phyloP scores from a whole-genome alignment of 2,329 filamentous ascomycete species.

The Byssothecium circinans region DNA sequence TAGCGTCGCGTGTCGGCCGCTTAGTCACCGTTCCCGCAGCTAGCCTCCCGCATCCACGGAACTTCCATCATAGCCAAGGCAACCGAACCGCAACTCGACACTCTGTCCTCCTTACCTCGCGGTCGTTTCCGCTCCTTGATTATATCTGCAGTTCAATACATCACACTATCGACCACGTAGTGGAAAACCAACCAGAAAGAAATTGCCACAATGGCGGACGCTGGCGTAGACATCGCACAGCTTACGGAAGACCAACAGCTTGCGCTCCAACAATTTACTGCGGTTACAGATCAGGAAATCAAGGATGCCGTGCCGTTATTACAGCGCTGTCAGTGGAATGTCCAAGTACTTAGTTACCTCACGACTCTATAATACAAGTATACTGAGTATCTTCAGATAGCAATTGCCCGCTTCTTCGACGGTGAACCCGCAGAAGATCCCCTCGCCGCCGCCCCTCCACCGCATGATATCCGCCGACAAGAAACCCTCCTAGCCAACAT shows the following conservation, averaged over 20 bases:
- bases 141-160: not conserved
- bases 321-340: constrained; percentile 91
- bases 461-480: constrained; percentile 63
- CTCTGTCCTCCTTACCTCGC: not conserved
- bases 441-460: constrained; percentile 73
- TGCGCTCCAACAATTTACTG: constrained; percentile 83
- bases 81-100: not conserved
- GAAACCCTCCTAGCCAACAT: constrained; percentile 69
- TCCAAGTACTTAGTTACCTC: constrained; percentile 63
- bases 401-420: constrained; percentile 96
- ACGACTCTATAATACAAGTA: not conserved
- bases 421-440: constrained; percentile 80
- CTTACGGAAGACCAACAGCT: constrained; percentile 78
- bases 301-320: constrained; percentile 77
- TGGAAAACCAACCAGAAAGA: not conserved
- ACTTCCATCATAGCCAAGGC: not conserved
- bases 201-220: constrained; percentile 39
- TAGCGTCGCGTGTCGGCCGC: no score
- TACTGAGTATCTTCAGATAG: constrained; percentile 74
- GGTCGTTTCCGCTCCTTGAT: not conserved
- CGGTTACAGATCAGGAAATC: constrained; percentile 81
- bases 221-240: constrained; percentile 61
- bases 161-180: not conserved
- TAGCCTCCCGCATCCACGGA: not conserved
- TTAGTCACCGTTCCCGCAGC: not conserved